Evolutionary conservation across 768 basidiomycete species (phyloP), one percentile per base, ranked within the genome.

Genomic region (Trametopsis cervina): DNA sequence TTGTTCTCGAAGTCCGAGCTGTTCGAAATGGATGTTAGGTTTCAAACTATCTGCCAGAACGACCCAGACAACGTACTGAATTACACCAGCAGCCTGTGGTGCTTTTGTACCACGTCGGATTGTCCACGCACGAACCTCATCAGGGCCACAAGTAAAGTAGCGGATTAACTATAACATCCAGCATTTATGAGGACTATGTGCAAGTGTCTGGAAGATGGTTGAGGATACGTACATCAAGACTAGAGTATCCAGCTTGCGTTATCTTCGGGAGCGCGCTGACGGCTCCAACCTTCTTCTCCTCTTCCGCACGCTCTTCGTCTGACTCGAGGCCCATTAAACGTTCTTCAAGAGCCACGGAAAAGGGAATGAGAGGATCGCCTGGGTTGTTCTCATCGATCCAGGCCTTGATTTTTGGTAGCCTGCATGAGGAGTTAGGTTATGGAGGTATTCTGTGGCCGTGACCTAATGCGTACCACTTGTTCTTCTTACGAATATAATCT

Each of bases 341-440:
- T 66, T 99, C 92, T 65, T 99, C 96, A 39, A 97, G 73, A 4
- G 94, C 80, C 45, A 99, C 96, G 23, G 91, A 94, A 74, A 98
- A 97, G 11, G 96, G 96, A 55, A 99, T 95, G 53, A 99, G 78
- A 15, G 82, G 80, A 59, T 99, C 96, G 44, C 96, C 96, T 1
- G 95, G 83, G 71, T 96, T 97, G 71, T 98, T 79, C 61, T 82
- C 77, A 69, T 97, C 94, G 60, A 99, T 95, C 96, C 96, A 99
- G 23, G 69, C 87, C 65, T 97, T 97, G 75, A 98, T 98, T 72
- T 95, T 96, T 17, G 93, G 78, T 25, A 98, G 69, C 89, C 87
- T 89, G 47, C 29, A 33, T 33, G 40, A 37, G 40, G 39, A 20
- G 44, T 22, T 7, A 15, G 3, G 29, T 17, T 42, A 6, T 22